Evolutionary conservation across 108 stramenopile genomes (phyloP).

Genomic region (Skeletonema potamos): DNA sequence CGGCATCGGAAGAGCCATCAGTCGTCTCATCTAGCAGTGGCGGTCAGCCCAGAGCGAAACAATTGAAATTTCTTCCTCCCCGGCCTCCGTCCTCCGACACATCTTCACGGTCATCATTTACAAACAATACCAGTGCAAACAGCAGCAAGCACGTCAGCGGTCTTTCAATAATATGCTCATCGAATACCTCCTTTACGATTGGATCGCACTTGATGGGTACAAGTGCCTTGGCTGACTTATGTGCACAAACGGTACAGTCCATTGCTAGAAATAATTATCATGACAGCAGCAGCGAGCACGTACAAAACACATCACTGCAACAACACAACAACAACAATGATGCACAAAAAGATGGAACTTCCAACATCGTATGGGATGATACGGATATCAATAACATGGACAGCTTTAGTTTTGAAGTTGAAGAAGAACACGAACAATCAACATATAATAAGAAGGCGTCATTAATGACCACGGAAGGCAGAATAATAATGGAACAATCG

Average conservation of each 20-base stretch:
- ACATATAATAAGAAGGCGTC: background rate
- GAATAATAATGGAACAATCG: background rate
- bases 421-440: conserved; percentile 8
- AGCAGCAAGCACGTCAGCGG: background rate
- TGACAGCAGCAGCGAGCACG: background rate
- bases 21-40: background rate
- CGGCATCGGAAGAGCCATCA: conserved; percentile 29
- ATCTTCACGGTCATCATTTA: background rate
- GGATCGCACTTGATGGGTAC: conserved; percentile 44
- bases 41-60: conserved; percentile 6
- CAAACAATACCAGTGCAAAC: background rate
- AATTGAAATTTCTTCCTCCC: conserved; percentile 19
- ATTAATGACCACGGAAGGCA: background rate
- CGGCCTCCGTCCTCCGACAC: conserved; percentile 8
- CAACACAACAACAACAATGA: background rate
- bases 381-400: conserved; percentile 4
- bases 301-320: background rate
- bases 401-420: conserved; percentile 2
- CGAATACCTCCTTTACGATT: conserved; percentile 4
- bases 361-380: background rate
- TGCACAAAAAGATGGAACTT: background rate
- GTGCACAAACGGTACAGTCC: conserved; percentile 35
- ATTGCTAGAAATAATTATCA: background rate
- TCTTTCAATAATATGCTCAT: background rate
- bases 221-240: conserved; percentile 32